phyloP scores from a whole-genome alignment of 148 eudicot species.

The Camellia lanceoleosa region DNA sequence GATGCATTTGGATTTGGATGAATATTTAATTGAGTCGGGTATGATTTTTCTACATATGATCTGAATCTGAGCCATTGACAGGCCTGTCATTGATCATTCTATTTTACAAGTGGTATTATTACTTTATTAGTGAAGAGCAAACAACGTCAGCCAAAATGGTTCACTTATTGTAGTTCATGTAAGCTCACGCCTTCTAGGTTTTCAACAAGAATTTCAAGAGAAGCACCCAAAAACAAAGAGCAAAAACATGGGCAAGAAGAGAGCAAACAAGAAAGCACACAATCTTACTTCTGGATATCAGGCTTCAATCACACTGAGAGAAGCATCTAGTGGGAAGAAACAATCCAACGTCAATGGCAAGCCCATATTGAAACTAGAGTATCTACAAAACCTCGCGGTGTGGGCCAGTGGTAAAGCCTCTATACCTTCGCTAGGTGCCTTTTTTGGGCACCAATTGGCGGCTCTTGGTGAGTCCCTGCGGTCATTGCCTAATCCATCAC shows the following conservation, averaged over 20 bases:
- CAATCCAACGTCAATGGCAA: conserved; percentile 43
- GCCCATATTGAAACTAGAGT: conserved; percentile 57
- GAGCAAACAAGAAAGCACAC: conserved; percentile 32
- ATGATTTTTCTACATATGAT: no score
- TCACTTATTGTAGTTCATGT: not conserved
- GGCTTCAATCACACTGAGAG: conserved; percentile 46
- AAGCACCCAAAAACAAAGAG: not conserved
- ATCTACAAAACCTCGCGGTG: conserved; percentile 50
- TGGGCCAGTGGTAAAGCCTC: conserved; percentile 53
- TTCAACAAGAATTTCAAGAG: conserved; percentile 20
- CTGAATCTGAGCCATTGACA: no score
- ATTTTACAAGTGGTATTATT: no score
- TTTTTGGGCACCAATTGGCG: conserved; percentile 57
- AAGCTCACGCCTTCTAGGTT: not conserved
- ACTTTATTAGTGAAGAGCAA: no score
- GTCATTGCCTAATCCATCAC: conserved; percentile 45
- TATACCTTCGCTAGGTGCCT: conserved; percentile 50
- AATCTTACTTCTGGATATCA: conserved; percentile 21
- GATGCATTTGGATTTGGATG: no score
- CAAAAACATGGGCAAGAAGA: conserved; percentile 50
- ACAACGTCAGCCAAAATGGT: no score
- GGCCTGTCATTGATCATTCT: no score
- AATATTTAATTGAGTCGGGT: no score
- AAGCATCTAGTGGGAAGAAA: conserved; percentile 60
- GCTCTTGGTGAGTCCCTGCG: conserved; percentile 48